A percentile compares a stretch with the other conserved stretches of the same genome.
Conservation (phyloP, 306 rosid genomes). For the Pachyrhizus erosus region DNA sequence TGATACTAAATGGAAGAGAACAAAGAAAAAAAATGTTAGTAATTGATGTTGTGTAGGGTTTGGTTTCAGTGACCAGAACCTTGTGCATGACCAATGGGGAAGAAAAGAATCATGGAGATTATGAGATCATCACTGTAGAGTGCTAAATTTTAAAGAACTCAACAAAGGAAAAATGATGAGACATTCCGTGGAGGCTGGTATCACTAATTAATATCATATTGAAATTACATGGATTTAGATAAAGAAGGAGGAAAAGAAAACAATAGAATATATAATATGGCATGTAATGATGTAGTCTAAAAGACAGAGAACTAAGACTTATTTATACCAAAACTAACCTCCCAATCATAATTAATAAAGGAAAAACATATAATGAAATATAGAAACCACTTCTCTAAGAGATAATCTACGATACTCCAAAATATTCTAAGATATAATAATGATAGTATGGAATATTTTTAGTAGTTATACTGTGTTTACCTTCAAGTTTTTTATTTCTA, state of each 20-base stretch:
- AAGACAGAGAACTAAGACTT: slow-evolving; percentile 4
- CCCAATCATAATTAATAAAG: slow-evolving; percentile 11
- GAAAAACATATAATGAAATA: neutral
- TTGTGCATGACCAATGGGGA: slow-evolving; percentile 15
- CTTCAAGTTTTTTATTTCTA: slow-evolving; percentile 67
- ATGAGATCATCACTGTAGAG: slow-evolving; percentile 19
- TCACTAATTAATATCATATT: neutral
- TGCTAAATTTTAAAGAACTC: slow-evolving; percentile 23
- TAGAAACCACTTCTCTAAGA: slow-evolving; percentile 21
- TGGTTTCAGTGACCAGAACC: neutral
- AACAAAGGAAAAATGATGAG: neutral
- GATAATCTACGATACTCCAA: neutral
- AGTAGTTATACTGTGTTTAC: slow-evolving; percentile 48
- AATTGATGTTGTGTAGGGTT: slow-evolving; percentile 22
- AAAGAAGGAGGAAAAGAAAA: slow-evolving; percentile 8
- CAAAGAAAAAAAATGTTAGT: neutral
- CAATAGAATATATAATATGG: neutral
- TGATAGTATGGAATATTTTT: neutral
- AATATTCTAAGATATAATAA: slow-evolving; percentile 14
- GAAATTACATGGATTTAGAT: slow-evolving; percentile 16
- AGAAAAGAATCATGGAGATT: slow-evolving; percentile 20
- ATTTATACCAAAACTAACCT: neutral
- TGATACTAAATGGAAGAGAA: neutral
- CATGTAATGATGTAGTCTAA: neutral
- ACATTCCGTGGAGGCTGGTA: slow-evolving; percentile 5